Conservation (phyloP, 148 eudicot species). For the Camellia lanceoleosa region DNA sequence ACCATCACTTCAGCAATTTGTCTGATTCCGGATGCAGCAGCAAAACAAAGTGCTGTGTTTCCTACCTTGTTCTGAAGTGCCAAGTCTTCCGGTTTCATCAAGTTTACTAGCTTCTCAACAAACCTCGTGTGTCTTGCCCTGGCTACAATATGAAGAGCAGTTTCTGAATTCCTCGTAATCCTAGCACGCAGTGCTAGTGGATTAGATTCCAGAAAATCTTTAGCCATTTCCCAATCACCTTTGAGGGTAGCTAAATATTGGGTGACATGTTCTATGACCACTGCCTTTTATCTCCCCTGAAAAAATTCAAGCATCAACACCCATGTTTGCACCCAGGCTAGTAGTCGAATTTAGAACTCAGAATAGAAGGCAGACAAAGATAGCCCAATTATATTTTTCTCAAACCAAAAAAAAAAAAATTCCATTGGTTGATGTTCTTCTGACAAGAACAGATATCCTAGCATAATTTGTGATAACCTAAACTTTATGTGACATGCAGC, state of each 20-base stretch:
- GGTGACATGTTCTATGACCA: conserved; percentile 3
- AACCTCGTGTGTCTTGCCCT: conserved; percentile 18
- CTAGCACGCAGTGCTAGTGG: conserved; percentile 8
- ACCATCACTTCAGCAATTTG: conserved; percentile 20
- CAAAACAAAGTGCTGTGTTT: conserved; percentile 21
- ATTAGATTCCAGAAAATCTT: background rate
- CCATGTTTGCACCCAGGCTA: too few species aligned
- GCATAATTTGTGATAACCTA: too few species aligned
- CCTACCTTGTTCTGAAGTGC: conserved; percentile 18
- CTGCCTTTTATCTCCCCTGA: conserved; percentile 11
- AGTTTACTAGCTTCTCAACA: conserved; percentile 17
- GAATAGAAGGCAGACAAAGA: too few species aligned
- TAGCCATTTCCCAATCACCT: conserved; percentile 19
- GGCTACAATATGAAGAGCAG: conserved; percentile 17
- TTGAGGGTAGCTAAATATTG: conserved; percentile 19
- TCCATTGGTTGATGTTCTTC: too few species aligned
- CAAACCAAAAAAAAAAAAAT: too few species aligned
- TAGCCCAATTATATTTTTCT: too few species aligned
- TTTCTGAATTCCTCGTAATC: conserved; percentile 19
- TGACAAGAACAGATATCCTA: too few species aligned
- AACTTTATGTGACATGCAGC: too few species aligned
- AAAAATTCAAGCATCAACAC: background rate
- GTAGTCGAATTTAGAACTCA: too few species aligned
- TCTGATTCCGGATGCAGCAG: conserved; percentile 14
- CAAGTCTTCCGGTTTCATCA: conserved; percentile 19